Evolutionary conservation across 768 basidiomycete species (phyloP), one percentile per base, ranked within the genome.

Genomic region (Chalciporus chontae): DNA sequence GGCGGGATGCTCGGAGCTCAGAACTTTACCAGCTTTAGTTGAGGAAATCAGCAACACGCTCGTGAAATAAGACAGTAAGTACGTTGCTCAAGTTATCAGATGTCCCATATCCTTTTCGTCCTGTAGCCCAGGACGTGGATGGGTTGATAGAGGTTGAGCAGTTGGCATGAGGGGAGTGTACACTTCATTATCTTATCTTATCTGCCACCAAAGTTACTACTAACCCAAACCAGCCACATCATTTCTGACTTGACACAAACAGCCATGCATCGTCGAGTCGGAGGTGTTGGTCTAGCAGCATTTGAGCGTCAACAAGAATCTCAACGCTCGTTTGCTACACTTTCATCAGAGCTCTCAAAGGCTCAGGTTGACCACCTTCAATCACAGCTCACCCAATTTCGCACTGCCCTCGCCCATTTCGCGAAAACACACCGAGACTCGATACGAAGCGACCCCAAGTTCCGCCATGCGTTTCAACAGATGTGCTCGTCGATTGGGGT

Each of bases 401-500:
- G 90, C 58, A 73, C 82, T 3, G 82, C 90, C 0, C 81, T 97
- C 43, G 69, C 79, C 3, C 78, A 77, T 50, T 99, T 98, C 60
- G 91, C 94, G 2, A 71, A 80, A 23, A 82, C 82, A 8, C 94
- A 97, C 66, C 84, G 91, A 43, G 81, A 86, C 38, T 81, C 86
- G 49, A 97, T 99, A 63, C 80, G 82, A 50, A 74, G 75, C 44
- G 88, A 95, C 57, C 92, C 95, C 2, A 77, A 79, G 3, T 94
- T 99, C 66, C 79, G 96, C 4, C 87, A 87, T 75, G 87, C 83
- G 17, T 98, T 98, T 70, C 90, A 94, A 57, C 87, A 90, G 51
- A 96, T 99, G 92, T 99, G 96, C 65, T 80, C 87, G 2, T 84
- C 87, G 15, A 90, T 99, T 48, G 93, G 93, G 27, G 92, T 99